phyloP scores from a whole-genome alignment of 306 rosid genomes.

The Psophocarpus tetragonolobus region DNA sequence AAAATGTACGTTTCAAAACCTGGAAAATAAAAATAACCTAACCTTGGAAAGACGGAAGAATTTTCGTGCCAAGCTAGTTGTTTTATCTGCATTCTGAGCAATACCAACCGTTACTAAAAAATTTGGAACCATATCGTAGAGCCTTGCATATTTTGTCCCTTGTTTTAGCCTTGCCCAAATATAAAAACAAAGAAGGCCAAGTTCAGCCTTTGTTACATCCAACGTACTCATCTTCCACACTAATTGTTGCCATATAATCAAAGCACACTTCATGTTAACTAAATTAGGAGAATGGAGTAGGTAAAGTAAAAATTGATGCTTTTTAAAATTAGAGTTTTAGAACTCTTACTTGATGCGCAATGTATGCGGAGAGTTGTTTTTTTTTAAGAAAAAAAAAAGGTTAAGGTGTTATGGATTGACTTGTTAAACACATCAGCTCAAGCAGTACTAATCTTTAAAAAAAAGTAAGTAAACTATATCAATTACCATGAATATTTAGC shows the following conservation, averaged over 20 bases:
- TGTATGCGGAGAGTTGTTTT: not conserved
- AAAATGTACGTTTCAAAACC: conserved; percentile 2
- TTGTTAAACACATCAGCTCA: not conserved
- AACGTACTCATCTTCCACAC: conserved; percentile 76
- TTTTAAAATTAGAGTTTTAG: conserved; percentile 7
- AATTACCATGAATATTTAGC: no score
- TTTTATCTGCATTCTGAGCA: conserved; percentile 88
- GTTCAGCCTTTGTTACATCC: conserved; percentile 93
- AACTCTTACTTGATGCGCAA: not conserved
- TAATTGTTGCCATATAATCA: conserved; percentile 29
- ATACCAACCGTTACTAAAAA: conserved; percentile 94
- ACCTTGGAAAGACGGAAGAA: conserved; percentile 98
- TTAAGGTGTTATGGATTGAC: not conserved
- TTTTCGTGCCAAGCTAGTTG: conserved; percentile 94
- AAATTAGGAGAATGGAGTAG: not conserved
- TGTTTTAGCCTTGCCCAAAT: conserved; percentile 94
- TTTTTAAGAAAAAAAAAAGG: not conserved
- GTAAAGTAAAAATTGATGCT: not conserved
- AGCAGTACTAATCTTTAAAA: not conserved
- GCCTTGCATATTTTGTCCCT: conserved; percentile 99
- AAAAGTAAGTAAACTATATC: no score
- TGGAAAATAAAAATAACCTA: conserved; percentile 11
- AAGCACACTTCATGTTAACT: conserved; percentile 17
- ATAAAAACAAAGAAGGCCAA: conserved; percentile 78
- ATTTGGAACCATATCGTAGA: conserved; percentile 96